These are phyloP conservation scores for Claviceps digitariae DNA, from an alignment of 2,329 filamentous ascomycete species.

Conservation along the genomic window DNA sequence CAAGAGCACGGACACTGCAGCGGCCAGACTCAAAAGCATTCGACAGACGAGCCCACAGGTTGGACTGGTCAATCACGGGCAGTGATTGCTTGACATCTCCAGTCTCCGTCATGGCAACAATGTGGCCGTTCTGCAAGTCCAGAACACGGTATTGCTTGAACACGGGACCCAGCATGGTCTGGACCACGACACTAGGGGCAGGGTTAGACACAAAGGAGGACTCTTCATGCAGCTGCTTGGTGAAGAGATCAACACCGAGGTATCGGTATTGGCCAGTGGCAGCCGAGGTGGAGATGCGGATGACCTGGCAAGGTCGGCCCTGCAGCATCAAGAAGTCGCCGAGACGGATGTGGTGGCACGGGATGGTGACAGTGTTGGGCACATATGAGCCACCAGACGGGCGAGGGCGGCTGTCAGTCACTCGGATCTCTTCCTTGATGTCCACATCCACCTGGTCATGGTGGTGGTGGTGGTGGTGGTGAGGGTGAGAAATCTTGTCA, in stretches of 20 bases:
- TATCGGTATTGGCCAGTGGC: constrained; percentile 99
- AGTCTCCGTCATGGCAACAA: constrained; percentile 98
- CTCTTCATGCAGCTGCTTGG: constrained; percentile 98
- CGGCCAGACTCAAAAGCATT: constrained; percentile 82
- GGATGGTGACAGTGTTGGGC: constrained; percentile 89
- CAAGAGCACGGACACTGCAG: constrained; percentile 85
- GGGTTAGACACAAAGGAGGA: constrained; percentile 96
- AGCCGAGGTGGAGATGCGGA: constrained; percentile 95
- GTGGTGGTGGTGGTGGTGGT: constrained; percentile 27
- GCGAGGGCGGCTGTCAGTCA: constrained; percentile 16
- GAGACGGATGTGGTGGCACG: constrained; percentile 98
- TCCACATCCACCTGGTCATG: constrained; percentile 36
- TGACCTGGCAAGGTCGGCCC: constrained; percentile 98
- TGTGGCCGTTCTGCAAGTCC: constrained; percentile 73
- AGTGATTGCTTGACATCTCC: constrained; percentile 96
- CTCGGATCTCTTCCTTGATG: constrained; percentile 16
- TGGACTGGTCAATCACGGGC: constrained; percentile 88
- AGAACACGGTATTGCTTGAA: constrained; percentile 99
- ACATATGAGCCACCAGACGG: constrained; percentile 21
- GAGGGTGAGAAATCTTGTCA: constrained; percentile 37
- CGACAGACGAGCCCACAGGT: constrained; percentile 67
- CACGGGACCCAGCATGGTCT: constrained; percentile 98
- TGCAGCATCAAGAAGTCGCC: constrained; percentile 98
- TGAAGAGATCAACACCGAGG: constrained; percentile 99
- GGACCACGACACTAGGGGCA: constrained; percentile 87